Evolutionary conservation across 805 yeast species (phyloP).

Genomic region (Yarrowia sp.): DNA sequence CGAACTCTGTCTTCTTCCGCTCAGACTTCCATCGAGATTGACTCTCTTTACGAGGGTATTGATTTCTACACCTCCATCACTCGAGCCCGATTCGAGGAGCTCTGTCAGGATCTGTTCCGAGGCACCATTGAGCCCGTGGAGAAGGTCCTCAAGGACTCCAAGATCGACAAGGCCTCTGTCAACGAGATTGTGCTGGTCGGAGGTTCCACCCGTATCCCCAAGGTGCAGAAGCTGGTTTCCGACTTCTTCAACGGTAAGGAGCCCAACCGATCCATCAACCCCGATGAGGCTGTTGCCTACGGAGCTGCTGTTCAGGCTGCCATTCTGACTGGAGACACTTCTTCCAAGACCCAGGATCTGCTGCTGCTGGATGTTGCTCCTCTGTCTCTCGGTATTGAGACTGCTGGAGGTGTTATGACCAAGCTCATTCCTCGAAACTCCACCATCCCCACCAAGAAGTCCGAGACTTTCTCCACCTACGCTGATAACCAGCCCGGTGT

Average conservation of each 20-base stretch:
- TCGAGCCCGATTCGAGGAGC: conserved; percentile 57
- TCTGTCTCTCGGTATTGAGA: conserved; percentile 14
- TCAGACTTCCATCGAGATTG: conserved; percentile 6
- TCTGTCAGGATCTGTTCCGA: conserved; percentile 91
- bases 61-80: conserved; percentile 20
- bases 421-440: conserved; percentile 19
- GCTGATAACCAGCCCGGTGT: conserved; percentile 18
- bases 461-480: conserved; percentile 12
- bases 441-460: conserved; percentile 16
- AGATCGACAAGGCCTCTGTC: conserved; percentile 50
- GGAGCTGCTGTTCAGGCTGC: conserved; percentile 99
- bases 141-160: conserved; percentile 77
- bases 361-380: conserved; percentile 65
- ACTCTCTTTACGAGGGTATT: conserved; percentile 16
- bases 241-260: conserved; percentile 72
- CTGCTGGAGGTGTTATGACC: conserved; percentile 3
- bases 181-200: conserved; percentile 94
- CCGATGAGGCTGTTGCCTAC: conserved; percentile 89
- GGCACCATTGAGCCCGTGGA: conserved; percentile 93
- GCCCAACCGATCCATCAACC: conserved; percentile 21
- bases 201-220: conserved; percentile 98
- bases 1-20: conserved; percentile 6
- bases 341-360: conserved; percentile 93
- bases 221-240: conserved; percentile 89
- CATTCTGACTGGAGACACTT: conserved; percentile 91